phyloP scores from a whole-genome alignment of 495 filamentous ascomycete genomes.

The Xylaria castorea region DNA sequence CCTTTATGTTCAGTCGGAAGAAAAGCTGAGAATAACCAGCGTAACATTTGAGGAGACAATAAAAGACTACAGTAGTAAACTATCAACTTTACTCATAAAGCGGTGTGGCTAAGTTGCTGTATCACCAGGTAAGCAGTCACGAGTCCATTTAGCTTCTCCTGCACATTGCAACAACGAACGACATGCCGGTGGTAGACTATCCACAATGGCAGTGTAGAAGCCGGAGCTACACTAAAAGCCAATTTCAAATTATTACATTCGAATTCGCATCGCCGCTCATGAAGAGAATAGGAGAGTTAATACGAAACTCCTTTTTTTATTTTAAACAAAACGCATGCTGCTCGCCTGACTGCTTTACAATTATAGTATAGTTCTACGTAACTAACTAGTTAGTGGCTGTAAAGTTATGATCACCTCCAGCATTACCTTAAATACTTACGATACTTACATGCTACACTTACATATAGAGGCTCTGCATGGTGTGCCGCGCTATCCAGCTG shows the following conservation, averaged over 20 bases:
- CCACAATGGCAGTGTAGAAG: not conserved
- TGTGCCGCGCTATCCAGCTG: conserved; percentile 21
- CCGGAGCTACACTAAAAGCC: not conserved
- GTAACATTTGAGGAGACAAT: not conserved
- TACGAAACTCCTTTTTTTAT: too few relatives aligned
- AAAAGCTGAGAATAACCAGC: not conserved
- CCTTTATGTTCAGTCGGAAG: not conserved
- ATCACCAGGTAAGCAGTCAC: not conserved
- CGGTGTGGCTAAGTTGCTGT: not conserved
- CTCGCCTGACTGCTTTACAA: not conserved
- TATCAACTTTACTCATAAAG: not conserved
- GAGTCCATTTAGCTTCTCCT: not conserved
- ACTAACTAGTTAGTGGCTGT: too few relatives aligned
- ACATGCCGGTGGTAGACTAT: not conserved
- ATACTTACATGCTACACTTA: not conserved
- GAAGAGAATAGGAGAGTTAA: not conserved
- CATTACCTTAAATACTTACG: not conserved
- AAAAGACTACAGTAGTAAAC: not conserved
- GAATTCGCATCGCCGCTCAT: not conserved
- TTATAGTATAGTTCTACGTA: not conserved
- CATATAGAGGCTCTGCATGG: conserved; percentile 7
- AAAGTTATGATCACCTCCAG: conserved; percentile 15
- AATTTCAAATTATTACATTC: not conserved
- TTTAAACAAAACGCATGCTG: not conserved
- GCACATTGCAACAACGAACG: too few relatives aligned